phyloP scores from a whole-genome alignment of 2,329 filamentous ascomycete genomes.

The Monosporascus sp. region DNA sequence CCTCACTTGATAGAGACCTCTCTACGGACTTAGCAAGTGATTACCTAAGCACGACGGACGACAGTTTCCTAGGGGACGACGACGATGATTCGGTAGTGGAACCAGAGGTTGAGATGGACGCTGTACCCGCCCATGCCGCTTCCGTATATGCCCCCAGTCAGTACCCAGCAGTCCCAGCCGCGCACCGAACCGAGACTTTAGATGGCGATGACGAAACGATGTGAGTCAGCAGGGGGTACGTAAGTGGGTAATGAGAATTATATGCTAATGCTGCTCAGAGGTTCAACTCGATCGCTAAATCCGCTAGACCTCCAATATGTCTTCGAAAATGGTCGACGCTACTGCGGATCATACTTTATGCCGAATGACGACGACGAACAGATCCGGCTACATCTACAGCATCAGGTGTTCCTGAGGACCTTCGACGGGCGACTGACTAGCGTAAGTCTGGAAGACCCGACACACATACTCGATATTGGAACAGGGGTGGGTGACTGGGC shows the following conservation, averaged over 20 bases:
- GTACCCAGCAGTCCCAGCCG: conserved; percentile 32
- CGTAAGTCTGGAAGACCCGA: conserved; percentile 36
- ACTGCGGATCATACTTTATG: conserved; percentile 59
- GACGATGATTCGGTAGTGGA: conserved; percentile 12
- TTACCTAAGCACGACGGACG: conserved; percentile 21
- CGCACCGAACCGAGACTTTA: conserved; percentile 31
- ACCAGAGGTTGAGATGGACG: conserved; percentile 16
- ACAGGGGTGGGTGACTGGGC: conserved; percentile 53
- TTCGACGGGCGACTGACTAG: conserved; percentile 41
- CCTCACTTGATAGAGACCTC: conserved; percentile 19
- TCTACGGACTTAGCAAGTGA: conserved; percentile 27
- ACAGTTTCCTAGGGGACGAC: conserved; percentile 17
- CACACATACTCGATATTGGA: conserved; percentile 52
- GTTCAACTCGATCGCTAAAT: conserved; percentile 44
- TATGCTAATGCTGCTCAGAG: conserved; percentile 15
- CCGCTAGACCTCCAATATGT: conserved; percentile 50
- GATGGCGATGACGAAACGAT: conserved; percentile 30
- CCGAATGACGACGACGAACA: conserved; percentile 64
- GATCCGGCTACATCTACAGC: conserved; percentile 55
- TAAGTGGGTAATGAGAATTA: background rate
- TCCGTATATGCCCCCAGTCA: conserved; percentile 39
- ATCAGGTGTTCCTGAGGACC: conserved; percentile 56
- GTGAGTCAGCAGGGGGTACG: conserved; percentile 30
- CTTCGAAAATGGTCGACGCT: conserved; percentile 58
- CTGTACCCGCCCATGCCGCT: conserved; percentile 31